Base-by-base conservation (phyloP, 2,329 filamentous ascomycete species). In the Intubia oerlemansii region DNA sequence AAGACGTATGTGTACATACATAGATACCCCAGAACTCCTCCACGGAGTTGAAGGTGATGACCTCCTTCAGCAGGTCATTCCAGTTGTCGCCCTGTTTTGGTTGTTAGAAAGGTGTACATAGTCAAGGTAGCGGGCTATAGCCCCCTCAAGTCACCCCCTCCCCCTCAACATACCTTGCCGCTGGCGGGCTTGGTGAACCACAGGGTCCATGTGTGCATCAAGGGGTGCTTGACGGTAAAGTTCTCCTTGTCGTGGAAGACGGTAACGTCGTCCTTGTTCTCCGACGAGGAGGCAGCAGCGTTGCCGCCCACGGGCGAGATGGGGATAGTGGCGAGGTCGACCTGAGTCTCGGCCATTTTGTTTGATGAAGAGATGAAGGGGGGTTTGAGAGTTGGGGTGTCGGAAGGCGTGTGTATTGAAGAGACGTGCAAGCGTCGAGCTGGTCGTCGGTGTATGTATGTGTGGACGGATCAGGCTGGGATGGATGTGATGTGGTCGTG, bases 1-100 rank as follows among this genome's bases (percentile, higher is more conserved):
- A n/a, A n/a, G n/a, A n/a, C n/a, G n/a, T n/a, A n/a, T n/a, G n/a
- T n/a, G n/a, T n/a, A 62, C 84, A 51, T 66, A 98, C 90, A 55
- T 95, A 95, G 49, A 98, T 80, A 34, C 88, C 88, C 88, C 88
- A 98, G 56, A 98, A 98, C 53, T 98, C 90, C 57, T 98, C 88
- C 16, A 98, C 88, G 3, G 84, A 92, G 57, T 92, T 81, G 46
- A 98, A 95, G 32, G 81, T 93, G 46, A 98, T 93, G 43, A 98
- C 85, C 53, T 98, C 82, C 60, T 98, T 98, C 38, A 98, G 59
- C 37, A 95, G 61, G 50, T 98, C 88, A 42, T 90, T 90, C 88
- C 90, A 98, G 65, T 93, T 93, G 54, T 95, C 82, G 39, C 81
- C 82, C 81, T 91, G 24, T 33, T 23, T n/a, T 30, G 24, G 31